These are phyloP conservation scores for Arthroderma sp. DNA, from an alignment of 2,329 filamentous ascomycete species.

Conservation along the genomic window DNA sequence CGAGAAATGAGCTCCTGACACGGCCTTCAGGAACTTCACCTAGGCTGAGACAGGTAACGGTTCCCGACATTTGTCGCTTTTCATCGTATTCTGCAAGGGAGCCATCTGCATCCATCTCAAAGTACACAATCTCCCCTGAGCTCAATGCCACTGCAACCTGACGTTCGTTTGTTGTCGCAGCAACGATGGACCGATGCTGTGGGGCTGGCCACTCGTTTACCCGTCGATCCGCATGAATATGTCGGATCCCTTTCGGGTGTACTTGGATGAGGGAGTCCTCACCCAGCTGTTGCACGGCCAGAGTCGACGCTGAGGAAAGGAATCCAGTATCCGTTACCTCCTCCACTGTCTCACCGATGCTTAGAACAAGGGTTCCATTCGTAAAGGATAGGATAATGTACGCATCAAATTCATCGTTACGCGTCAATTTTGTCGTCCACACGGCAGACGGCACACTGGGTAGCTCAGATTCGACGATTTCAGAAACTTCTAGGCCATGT, in stretches of 20 bases:
- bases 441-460: slow-evolving; percentile 81
- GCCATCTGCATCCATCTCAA: slow-evolving; percentile 89
- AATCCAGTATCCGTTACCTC: slow-evolving; percentile 92
- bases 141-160: slow-evolving; percentile 91
- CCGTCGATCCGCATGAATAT: slow-evolving; percentile 62
- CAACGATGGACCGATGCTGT: slow-evolving; percentile 87
- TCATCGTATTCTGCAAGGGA: slow-evolving; percentile 89
- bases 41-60: slow-evolving; percentile 86
- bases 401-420: slow-evolving; percentile 72
- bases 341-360: slow-evolving; percentile 92
- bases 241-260: slow-evolving; percentile 88
- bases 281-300: slow-evolving; percentile 87
- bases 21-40: slow-evolving; percentile 86
- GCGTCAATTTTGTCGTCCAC: slow-evolving; percentile 84
- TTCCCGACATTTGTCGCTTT: slow-evolving; percentile 87
- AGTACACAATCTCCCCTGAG: slow-evolving; percentile 94
- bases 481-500: slow-evolving; percentile 82
- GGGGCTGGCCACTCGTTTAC: slow-evolving; percentile 91
- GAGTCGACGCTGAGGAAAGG: slow-evolving; percentile 70
- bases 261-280: slow-evolving; percentile 89
- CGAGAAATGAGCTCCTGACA: slow-evolving; percentile 78
- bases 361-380: slow-evolving; percentile 79
- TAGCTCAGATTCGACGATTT: slow-evolving; percentile 88
- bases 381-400: slow-evolving; percentile 93
- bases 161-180: slow-evolving; percentile 80